Evolutionary conservation across 208 protist species (phyloP).

Genomic region (Trypanosoma caninum): DNA sequence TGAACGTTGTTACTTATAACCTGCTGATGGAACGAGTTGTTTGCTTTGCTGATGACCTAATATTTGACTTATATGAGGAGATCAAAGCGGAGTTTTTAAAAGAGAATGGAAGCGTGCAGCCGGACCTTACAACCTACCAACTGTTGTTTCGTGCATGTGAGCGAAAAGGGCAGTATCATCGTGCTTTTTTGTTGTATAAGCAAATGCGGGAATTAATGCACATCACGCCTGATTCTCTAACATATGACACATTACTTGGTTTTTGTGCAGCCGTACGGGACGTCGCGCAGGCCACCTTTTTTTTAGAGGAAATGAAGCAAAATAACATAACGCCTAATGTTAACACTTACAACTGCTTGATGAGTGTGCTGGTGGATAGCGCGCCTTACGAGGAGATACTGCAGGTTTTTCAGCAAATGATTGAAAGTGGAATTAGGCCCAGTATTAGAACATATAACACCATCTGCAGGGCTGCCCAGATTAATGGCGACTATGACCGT

Average conservation of each 20-base stretch:
- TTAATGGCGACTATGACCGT: conserved; percentile 82
- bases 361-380: conserved; percentile 79
- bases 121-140: conserved; percentile 77
- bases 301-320: conserved; percentile 90
- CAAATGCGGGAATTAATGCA: conserved; percentile 79
- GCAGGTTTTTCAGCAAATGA: conserved; percentile 74
- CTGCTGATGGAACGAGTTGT: conserved; percentile 84
- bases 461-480: conserved; percentile 65
- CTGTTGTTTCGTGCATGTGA: conserved; percentile 89
- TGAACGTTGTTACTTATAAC: conserved; percentile 90
- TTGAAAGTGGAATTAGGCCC: conserved; percentile 38
- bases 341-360: conserved; percentile 92
- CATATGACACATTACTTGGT: conserved; percentile 88
- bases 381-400: conserved; percentile 84
- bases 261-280: conserved; percentile 85
- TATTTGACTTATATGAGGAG: conserved; percentile 86
- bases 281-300: conserved; percentile 83
- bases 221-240: conserved; percentile 69
- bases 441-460: conserved; percentile 90
- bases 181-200: conserved; percentile 82
- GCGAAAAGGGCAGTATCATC: conserved; percentile 68
- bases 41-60: conserved; percentile 60
- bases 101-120: conserved; percentile 51
- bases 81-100: conserved; percentile 69
- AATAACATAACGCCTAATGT: conserved; percentile 56